A percentile compares a stretch with the other conserved stretches of the same genome.
These are phyloP conservation scores for Theobroma grandiflorum DNA, from an alignment of 441 rosid genomes.

Conservation along the genomic window DNA sequence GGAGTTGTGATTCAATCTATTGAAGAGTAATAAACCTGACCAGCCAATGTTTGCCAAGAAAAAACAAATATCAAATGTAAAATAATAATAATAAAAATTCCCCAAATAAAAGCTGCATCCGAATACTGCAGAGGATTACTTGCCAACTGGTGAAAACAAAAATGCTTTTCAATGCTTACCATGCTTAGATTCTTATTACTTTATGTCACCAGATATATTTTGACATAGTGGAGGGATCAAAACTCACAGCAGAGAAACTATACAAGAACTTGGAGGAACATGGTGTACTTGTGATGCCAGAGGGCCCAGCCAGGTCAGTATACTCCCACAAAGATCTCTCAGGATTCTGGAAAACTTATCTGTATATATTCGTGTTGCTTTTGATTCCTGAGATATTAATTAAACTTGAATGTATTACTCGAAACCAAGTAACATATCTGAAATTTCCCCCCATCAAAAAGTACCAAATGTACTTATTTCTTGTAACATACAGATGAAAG, in stretches of 20 bases:
- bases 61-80: neutral
- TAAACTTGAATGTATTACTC: neutral
- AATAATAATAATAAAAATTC: neutral
- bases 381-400: neutral
- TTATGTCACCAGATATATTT: conserved; percentile 57
- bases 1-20: neutral
- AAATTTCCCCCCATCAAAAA: neutral
- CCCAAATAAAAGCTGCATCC: neutral
- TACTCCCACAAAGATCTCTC: conserved; percentile 19
- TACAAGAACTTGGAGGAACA: conserved; percentile 72
- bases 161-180: neutral
- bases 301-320: conserved; percentile 63
- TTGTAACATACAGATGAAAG: neutral
- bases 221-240: conserved; percentile 59
- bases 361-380: neutral
- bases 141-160: neutral
- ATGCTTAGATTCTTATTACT: conserved; percentile 15
- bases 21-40: neutral
- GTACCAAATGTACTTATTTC: neutral
- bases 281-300: conserved; percentile 68
- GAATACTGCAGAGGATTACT: neutral
- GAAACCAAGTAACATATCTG: neutral
- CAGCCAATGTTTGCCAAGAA: neutral
- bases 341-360: neutral
- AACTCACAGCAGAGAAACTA: conserved; percentile 57